phyloP scores from a whole-genome alignment of 2,329 filamentous ascomycete genomes.

The Penicillium decumbens region DNA sequence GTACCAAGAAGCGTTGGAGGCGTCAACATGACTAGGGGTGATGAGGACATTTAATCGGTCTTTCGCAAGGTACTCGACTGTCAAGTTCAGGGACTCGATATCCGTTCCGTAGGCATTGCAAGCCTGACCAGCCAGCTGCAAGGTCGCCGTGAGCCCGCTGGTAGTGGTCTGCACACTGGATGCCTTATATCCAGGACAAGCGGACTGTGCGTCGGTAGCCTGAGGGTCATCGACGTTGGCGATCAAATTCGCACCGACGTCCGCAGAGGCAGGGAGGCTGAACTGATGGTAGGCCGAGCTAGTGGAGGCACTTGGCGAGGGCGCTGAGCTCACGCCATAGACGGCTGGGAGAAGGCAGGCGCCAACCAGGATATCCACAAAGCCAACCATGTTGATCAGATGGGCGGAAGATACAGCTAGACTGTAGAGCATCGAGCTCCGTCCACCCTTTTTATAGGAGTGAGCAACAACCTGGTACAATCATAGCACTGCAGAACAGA shows the following conservation, averaged over 20 bases:
- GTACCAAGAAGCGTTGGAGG: constrained; percentile 63
- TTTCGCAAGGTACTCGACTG: constrained; percentile 62
- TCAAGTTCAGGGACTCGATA: constrained; percentile 60
- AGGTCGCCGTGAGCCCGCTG: constrained; percentile 49
- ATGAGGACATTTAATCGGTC: constrained; percentile 69
- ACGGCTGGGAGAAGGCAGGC: constrained; percentile 26
- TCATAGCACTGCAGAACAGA: background rate
- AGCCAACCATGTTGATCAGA: constrained; percentile 22
- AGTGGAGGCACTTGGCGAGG: constrained; percentile 12
- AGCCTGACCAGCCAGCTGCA: constrained; percentile 50
- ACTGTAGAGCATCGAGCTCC: background rate
- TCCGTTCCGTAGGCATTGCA: constrained; percentile 77
- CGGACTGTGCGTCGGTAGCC: constrained; percentile 58
- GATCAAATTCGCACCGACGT: constrained; percentile 47
- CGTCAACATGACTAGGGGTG: constrained; percentile 57
- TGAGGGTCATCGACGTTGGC: constrained; percentile 62
- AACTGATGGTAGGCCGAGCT: constrained; percentile 33
- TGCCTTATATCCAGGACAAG: constrained; percentile 60
- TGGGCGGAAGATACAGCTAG: background rate
- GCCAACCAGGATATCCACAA: constrained; percentile 19
- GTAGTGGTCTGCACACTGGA: constrained; percentile 45
- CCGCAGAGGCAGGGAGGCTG: constrained; percentile 47
- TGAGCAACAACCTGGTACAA: background rate
- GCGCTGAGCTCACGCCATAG: constrained; percentile 21
- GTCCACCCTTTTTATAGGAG: constrained; percentile 14